A percentile compares a stretch with the other conserved stretches of the same genome.
Evolutionary conservation across 257 asterid genomes (phyloP).

Genomic region (Salvia miltiorrhiza): DNA sequence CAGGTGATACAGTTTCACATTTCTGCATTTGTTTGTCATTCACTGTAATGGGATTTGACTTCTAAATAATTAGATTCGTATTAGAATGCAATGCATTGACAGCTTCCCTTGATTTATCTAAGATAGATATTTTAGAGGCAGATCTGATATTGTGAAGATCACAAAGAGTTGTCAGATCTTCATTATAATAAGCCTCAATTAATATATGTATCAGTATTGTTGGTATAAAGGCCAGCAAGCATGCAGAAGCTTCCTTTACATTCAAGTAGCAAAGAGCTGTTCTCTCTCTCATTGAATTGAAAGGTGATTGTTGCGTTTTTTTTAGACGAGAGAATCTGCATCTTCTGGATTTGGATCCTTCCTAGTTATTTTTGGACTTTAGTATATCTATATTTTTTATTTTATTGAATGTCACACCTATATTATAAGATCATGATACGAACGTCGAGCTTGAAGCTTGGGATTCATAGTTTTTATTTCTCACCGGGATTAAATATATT

Average conservation of each 20-base stretch:
- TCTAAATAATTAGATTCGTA: neutral
- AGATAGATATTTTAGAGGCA: neutral
- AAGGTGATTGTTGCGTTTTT: neutral
- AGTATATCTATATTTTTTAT: neutral
- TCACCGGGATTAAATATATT: neutral
- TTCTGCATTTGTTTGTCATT: neutral
- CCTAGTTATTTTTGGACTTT: neutral
- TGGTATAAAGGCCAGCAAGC: constrained; percentile 13
- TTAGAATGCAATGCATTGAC: neutral
- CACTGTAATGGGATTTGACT: neutral
- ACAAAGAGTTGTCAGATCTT: constrained; percentile 17
- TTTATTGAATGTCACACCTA: neutral
- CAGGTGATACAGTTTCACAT: neutral
- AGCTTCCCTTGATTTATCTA: neutral
- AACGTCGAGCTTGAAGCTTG: neutral
- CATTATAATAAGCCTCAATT: neutral
- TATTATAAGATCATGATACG: neutral
- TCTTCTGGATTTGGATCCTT: neutral
- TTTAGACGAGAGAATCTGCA: constrained; percentile 18
- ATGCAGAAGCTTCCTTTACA: constrained; percentile 27
- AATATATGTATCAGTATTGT: neutral
- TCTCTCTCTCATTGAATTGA: neutral
- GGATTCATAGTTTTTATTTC: neutral
- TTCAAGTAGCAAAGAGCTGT: constrained; percentile 4
- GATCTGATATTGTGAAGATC: constrained; percentile 4